Percentiles rank a stretch among this genome's conserved stretches.
These are phyloP conservation scores for Aspergillus sp. DNA, from an alignment of 2,329 filamentous ascomycete species.

Conservation along the genomic window DNA sequence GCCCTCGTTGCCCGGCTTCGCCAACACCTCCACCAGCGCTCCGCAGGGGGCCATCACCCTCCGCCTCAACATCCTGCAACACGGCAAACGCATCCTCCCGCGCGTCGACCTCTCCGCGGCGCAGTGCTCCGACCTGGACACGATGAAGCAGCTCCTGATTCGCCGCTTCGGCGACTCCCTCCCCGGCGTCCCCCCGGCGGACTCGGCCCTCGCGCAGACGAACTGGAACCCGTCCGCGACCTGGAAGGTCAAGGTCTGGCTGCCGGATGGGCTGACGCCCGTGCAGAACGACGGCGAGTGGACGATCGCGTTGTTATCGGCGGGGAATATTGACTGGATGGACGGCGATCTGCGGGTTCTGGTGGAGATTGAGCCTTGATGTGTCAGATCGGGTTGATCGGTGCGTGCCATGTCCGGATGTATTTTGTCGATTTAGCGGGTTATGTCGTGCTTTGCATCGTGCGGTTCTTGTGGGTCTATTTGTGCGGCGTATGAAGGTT, in stretches of 20 bases:
- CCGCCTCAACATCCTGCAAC: slow-evolving; percentile 37
- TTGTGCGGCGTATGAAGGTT: no score
- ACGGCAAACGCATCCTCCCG: slow-evolving; percentile 40
- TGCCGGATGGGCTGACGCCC: slow-evolving; percentile 41
- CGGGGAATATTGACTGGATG: slow-evolving; percentile 48
- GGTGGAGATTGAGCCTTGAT: slow-evolving; percentile 30
- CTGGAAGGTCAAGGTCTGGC: slow-evolving; percentile 41
- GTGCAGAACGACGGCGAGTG: slow-evolving; percentile 44
- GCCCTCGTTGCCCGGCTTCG: slow-evolving; percentile 14
- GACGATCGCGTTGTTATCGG: slow-evolving; percentile 44
- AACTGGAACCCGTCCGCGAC: slow-evolving; percentile 16
- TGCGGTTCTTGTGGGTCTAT: no score
- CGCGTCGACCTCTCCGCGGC: slow-evolving; percentile 35
- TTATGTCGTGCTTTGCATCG: no score
- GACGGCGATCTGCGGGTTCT: slow-evolving; percentile 45
- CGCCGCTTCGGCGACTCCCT: slow-evolving; percentile 33
- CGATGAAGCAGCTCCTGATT: slow-evolving; percentile 30
- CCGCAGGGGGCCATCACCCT: slow-evolving; percentile 28
- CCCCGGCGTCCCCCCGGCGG: slow-evolving; percentile 21
- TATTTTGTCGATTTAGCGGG: no score
- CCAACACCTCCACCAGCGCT: slow-evolving; percentile 7
- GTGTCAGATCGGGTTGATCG: no score
- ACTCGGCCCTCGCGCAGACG: slow-evolving; percentile 17
- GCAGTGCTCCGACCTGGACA: slow-evolving; percentile 34
- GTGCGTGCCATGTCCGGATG: no score